Evolutionary conservation across 305 asterid species (phyloP).

Genomic region (Ruellia speciosa): DNA sequence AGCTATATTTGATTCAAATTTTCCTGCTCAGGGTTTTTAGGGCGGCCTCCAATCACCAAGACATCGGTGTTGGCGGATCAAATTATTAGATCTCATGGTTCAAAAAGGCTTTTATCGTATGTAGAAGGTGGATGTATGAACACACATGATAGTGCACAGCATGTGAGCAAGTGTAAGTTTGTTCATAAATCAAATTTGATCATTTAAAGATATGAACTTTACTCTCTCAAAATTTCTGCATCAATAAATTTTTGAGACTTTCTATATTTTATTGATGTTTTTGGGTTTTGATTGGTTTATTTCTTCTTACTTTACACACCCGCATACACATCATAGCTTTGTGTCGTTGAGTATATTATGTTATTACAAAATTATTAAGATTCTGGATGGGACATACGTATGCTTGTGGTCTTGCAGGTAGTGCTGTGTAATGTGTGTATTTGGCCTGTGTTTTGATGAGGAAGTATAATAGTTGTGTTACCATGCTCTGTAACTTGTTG

Average conservation of each 20-base stretch:
- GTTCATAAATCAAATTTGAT: conserved; percentile 1
- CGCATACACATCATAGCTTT: no score
- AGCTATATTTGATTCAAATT: conserved; percentile 14
- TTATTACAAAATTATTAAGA: not conserved
- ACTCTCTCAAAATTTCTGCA: not conserved
- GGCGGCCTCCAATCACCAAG: conserved; percentile 40
- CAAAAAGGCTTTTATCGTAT: conserved; percentile 50
- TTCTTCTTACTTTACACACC: no score
- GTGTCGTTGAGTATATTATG: not conserved
- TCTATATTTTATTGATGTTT: not conserved
- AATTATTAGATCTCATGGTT: conserved; percentile 46
- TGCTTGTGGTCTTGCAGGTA: conserved; percentile 2
- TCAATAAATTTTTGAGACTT: not conserved
- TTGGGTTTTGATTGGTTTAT: not conserved
- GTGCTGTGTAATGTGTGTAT: conserved; percentile 6
- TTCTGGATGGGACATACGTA: conserved; percentile 6
- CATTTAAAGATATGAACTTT: conserved; percentile 1
- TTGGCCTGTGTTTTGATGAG: not conserved
- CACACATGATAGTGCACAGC: conserved; percentile 36
- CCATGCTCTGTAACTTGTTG: no score
- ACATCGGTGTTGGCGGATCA: conserved; percentile 38
- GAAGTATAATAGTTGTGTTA: not conserved
- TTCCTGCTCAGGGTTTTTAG: conserved; percentile 38
- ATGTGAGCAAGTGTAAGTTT: conserved; percentile 62
- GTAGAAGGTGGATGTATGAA: conserved; percentile 57